Base-by-base conservation (phyloP, 176 grass and related monocot species). In the Carex littledalei region DNA sequence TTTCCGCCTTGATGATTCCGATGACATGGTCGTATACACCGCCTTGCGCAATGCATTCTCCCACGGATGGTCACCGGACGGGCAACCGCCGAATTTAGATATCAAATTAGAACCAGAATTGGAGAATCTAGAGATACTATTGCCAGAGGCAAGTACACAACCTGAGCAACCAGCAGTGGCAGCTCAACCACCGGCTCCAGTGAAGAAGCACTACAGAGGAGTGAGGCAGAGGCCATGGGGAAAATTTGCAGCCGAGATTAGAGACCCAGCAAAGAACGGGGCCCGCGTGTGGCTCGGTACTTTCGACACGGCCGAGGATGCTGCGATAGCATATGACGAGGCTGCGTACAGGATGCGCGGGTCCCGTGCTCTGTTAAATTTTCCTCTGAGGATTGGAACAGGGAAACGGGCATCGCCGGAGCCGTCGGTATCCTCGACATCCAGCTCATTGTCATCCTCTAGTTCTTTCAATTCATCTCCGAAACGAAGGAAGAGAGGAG, bases 341-440 rank as follows among this genome's bases (percentile, higher is more conserved):
- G 91, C 93, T 45, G 97, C 93, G 34, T 99, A 89, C 87, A 85
- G 97, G 85, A 99, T 99, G 88, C 97, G 97, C 65, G 97, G 97
- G 63, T 91, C 97, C n/a, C 91, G 97, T 79, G 97, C 97, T 57
- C 90, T 99, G 86, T 94, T 99, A 86, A 99, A 99, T 83, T 99
- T 96, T 89, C 97, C 97, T 13, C 87, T 94, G 72, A 90, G 90
- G 85, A 91, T 96, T 75, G 91, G 93, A 57, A 90, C 90, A 9
- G 90, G 88, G 74, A 97, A 97, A 88, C 81, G 92, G 24, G 58
- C 89, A 17, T 76, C 71, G 18, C 81, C 92, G 0, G 90, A 93
- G 72, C 86, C 87, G 0, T 69, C 81, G 3, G 5, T 31, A 4
- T 80, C 87, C 1, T 84, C 87, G 0, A 57, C 80, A 12, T 68